Conservation (phyloP, 2,329 filamentous ascomycete genomes). For the Phialophora verrucosa region DNA sequence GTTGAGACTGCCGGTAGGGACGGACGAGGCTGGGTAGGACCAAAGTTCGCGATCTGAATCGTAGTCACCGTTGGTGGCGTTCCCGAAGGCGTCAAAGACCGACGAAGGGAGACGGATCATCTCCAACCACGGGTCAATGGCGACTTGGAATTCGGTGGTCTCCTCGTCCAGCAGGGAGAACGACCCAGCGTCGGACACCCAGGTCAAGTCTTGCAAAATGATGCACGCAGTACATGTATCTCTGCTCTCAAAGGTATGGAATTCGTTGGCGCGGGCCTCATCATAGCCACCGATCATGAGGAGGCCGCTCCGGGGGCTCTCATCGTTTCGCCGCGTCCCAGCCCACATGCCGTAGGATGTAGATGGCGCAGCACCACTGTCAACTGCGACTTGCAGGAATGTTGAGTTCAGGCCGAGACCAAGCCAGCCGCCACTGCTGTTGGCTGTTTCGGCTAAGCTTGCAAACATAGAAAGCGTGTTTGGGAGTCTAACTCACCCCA, state of each 20-base stretch:
- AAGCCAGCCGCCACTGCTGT: slow-evolving; percentile 5
- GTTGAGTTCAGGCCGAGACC: slow-evolving; percentile 31
- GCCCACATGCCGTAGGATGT: slow-evolving; percentile 30
- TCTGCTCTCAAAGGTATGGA: slow-evolving; percentile 8
- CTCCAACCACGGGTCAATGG: slow-evolving; percentile 15
- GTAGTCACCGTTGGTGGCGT: neutral
- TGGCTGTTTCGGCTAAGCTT: neutral
- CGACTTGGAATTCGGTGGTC: slow-evolving; percentile 17
- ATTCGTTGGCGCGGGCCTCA: slow-evolving; percentile 23
- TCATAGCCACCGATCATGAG: slow-evolving; percentile 32
- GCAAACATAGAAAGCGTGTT: neutral
- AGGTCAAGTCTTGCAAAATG: slow-evolving; percentile 22
- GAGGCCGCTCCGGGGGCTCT: slow-evolving; percentile 20
- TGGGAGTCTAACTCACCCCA: slow-evolving; percentile 1
- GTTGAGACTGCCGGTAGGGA: slow-evolving; percentile 9
- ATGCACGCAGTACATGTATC: slow-evolving; percentile 22
- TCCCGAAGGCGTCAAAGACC: neutral
- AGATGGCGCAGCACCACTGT: slow-evolving; percentile 21
- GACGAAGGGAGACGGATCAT: neutral
- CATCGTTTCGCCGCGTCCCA: slow-evolving; percentile 21
- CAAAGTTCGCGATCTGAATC: neutral
- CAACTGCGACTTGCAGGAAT: slow-evolving; percentile 26
- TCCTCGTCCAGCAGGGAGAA: slow-evolving; percentile 7
- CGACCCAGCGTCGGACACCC: slow-evolving; percentile 11
- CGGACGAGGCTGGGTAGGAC: neutral